Evolutionary conservation across 2,329 filamentous ascomycete species (phyloP).

Genomic region (Aspergillus intermedius): DNA sequence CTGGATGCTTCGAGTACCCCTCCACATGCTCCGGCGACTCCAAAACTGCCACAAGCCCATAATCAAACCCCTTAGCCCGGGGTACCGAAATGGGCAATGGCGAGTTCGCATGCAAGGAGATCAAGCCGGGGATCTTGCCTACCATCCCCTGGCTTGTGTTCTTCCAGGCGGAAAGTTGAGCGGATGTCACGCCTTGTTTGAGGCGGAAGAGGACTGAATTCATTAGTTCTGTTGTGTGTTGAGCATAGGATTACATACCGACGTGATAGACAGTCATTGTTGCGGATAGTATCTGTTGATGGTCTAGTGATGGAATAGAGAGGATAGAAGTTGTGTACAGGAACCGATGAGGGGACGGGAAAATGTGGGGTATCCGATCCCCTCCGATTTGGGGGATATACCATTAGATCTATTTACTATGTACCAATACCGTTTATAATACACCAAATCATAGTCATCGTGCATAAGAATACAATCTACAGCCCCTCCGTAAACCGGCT

Average conservation of each 20-base stretch:
- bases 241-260: slow-evolving; percentile 18
- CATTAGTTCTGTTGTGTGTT: background rate
- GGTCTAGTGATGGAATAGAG: background rate
- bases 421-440: too few relatives aligned
- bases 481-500: background rate
- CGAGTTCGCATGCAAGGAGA: slow-evolving; percentile 29
- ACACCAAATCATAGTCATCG: too few relatives aligned
- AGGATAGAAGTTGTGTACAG: background rate
- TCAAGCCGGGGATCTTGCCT: slow-evolving; percentile 37
- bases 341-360: background rate
- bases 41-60: slow-evolving; percentile 42
- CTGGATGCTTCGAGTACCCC: slow-evolving; percentile 41
- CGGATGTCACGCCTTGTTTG: slow-evolving; percentile 31
- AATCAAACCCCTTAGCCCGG: slow-evolving; percentile 40
- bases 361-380: background rate
- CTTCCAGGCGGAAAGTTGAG: slow-evolving; percentile 28
- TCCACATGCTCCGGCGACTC: slow-evolving; percentile 38
- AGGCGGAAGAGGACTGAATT: slow-evolving; percentile 37
- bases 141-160: slow-evolving; percentile 31
- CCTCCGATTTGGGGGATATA: background rate
- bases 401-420: too few relatives aligned
- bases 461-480: background rate
- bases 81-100: slow-evolving; percentile 37
- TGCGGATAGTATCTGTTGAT: background rate
- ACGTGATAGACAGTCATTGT: slow-evolving; percentile 38